Evolutionary conservation across 148 eudicot genomes (phyloP), one percentile per base, ranked within the genome.

Genomic region (Rhododendron williamsianum): DNA sequence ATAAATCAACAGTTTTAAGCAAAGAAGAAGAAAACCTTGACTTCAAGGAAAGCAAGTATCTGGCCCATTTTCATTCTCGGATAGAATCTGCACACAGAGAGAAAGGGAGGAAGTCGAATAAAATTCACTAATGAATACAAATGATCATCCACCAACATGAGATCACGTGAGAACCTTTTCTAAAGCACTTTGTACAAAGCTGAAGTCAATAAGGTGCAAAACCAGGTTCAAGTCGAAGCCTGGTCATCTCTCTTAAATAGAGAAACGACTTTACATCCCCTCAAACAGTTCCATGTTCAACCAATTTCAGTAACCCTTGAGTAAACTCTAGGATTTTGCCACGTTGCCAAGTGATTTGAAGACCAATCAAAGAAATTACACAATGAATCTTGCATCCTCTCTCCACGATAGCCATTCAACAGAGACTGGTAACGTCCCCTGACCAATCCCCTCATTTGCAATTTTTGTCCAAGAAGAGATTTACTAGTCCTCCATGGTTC

Each of bases 41-140:
- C 91, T 86, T 92, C 93, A 89, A 95, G 84, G 76, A 89, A 91
- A n/a, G 90, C 81, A 43, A 97, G 90, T 58, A 91, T 86, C n/a
- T 91, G 91, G 63, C 98, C 99, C 83, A 97, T 88, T 88, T 91
- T 94, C 58, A 94, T 85, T 76, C 78, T 86, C 35, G 99, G 99
- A 89, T 92, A 97, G 89, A 83, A 97, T 93, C 99, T 97, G 91
- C 87, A 89, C 18, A 87, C 38, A 84, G 45, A 76, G 46, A 76
- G 43, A 58, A 13, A 81, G 6, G 51, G 25, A 54, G 19, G 51
- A 7, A 41, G 23, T 18, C 49, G 4, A 69, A 2, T 46, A 54
- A 1, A 52, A 51, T 71, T 52, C 16, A 54, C 49, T 56, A 58
- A 43, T 45, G 19, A 86, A 35, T 16, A 11, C 25, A 85, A 78